A percentile compares a stretch with the other conserved stretches of the same genome.
Evolutionary conservation across 2,329 filamentous ascomycete genomes (phyloP).

Genomic region (Hypoxylon sp.): DNA sequence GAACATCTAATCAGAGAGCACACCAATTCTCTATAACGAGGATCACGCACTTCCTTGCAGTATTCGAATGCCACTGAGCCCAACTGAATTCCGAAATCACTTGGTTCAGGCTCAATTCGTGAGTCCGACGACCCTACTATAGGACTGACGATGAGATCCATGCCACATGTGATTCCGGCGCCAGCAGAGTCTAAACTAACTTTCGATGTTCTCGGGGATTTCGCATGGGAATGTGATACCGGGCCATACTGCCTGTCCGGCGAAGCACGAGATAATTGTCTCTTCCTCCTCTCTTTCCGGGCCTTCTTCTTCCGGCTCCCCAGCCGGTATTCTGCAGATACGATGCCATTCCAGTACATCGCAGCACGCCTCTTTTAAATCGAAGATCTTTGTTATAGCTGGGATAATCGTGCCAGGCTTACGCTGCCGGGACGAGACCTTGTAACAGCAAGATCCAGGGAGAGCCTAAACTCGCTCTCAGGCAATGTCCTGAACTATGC

Average conservation of each 20-base stretch:
- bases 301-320: conserved; percentile 1
- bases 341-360: conserved; percentile 32
- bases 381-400: conserved; percentile 14
- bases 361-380: conserved; percentile 12
- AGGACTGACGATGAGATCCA: background rate
- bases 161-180: conserved; percentile 14
- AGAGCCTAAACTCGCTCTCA: too few species aligned
- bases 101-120: background rate
- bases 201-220: conserved; percentile 16
- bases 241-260: conserved; percentile 20
- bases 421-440: too few species aligned
- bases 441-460: too few species aligned
- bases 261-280: conserved; percentile 13
- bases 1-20: background rate
- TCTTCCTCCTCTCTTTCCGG: background rate
- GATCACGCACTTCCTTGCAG: background rate
- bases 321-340: conserved; percentile 23
- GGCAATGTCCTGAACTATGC: too few species aligned
- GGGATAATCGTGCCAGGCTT: conserved; percentile 27
- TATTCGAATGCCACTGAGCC: background rate
- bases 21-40: background rate
- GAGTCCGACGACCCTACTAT: conserved; percentile 14
- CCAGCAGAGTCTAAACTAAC: conserved; percentile 26
- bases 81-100: background rate
- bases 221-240: background rate